Percentiles rank a stretch among this genome's conserved stretches.
These are phyloP conservation scores for Pachyrhizus erosus DNA, from an alignment of 306 rosid species.

Conservation along the genomic window DNA sequence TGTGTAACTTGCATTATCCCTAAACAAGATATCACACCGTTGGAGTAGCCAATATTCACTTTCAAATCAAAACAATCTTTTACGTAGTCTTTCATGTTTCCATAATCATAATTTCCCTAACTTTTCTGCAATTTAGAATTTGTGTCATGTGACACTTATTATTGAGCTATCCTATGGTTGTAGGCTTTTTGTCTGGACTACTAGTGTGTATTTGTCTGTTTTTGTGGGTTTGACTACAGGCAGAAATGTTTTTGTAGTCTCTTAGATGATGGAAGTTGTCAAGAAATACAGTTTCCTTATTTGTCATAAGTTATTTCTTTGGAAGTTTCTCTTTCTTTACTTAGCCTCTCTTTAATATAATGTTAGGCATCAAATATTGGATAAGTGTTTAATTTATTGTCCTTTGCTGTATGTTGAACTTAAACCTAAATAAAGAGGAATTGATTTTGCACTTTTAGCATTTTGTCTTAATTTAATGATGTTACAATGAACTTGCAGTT, in stretches of 20 bases:
- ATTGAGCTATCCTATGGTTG: neutral
- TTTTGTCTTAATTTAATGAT: constrained; percentile 2
- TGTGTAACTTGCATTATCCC: neutral
- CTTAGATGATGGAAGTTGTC: neutral
- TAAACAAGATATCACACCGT: neutral
- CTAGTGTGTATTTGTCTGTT: neutral
- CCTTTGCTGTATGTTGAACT: neutral
- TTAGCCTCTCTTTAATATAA: neutral
- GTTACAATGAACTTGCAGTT: constrained; percentile 61
- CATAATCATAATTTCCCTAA: neutral
- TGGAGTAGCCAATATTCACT: neutral
- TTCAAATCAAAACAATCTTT: neutral
- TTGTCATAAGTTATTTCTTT: neutral
- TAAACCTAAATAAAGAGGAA: neutral
- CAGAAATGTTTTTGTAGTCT: neutral
- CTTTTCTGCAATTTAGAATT: neutral
- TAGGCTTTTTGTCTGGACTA: neutral
- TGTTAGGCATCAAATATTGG: constrained; percentile 11
- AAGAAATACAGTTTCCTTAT: neutral
- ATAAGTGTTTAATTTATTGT: neutral
- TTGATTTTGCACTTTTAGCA: neutral
- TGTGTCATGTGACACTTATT: constrained; percentile 1
- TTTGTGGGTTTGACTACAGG: neutral
- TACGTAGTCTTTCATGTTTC: neutral
- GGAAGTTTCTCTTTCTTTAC: neutral